A percentile compares a stretch with the other conserved stretches of the same genome.
Conservation (phyloP, 352 stramenopile genomes). For the Phytophthora aleatoria region DNA sequence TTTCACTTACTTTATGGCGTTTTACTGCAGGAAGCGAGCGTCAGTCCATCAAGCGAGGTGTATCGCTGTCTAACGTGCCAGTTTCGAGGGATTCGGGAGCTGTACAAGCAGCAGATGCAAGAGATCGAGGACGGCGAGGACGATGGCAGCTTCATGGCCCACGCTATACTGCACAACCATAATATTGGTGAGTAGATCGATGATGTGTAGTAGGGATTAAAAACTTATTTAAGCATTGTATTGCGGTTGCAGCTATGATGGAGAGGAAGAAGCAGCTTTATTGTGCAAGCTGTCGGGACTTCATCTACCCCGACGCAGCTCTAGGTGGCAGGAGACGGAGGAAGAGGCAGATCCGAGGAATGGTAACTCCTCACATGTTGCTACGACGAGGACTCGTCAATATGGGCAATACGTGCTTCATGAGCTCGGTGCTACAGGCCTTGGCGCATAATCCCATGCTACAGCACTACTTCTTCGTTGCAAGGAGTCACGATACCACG, state of each 20-base stretch:
- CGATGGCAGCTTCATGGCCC: constrained; percentile 63
- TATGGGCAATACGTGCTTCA: constrained; percentile 88
- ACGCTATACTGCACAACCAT: constrained; percentile 67
- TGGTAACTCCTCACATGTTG: constrained; percentile 24
- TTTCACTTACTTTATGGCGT: constrained; percentile 1
- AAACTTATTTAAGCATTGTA: neutral
- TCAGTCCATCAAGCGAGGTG: constrained; percentile 25
- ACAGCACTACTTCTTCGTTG: constrained; percentile 74
- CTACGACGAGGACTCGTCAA: constrained; percentile 71
- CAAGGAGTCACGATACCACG: constrained; percentile 58
- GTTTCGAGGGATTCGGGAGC: constrained; percentile 49
- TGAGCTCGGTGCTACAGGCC: constrained; percentile 81
- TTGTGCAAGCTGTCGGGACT: constrained; percentile 62
- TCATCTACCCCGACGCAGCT: constrained; percentile 55
- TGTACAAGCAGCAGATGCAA: constrained; percentile 21
- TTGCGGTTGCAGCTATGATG: constrained; percentile 41
- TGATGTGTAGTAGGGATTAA: neutral
- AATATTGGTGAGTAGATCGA: constrained; percentile 43
- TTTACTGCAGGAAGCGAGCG: constrained; percentile 19
- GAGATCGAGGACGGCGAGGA: constrained; percentile 30
- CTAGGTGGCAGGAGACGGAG: constrained; percentile 27
- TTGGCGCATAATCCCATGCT: constrained; percentile 74
- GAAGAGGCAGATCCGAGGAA: constrained; percentile 27
- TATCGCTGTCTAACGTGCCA: constrained; percentile 60
- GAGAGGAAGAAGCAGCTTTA: constrained; percentile 55